Base-by-base conservation (phyloP, 1,139 yeast genomes). In the Chernovozyma aurita region DNA sequence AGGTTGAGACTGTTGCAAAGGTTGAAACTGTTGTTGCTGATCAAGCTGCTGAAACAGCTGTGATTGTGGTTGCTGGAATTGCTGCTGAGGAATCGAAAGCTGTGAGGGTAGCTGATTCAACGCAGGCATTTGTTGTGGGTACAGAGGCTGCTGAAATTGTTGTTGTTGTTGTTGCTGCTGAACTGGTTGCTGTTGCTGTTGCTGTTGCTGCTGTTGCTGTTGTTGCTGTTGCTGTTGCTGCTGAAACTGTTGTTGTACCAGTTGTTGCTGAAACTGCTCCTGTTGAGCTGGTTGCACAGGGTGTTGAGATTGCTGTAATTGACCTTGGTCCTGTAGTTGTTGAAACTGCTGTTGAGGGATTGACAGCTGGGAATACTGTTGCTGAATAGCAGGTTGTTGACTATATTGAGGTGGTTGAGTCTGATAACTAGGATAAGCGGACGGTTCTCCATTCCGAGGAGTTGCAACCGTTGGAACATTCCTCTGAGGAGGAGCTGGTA, bases 401-500 rank as follows among this genome's bases (percentile, higher is more conserved):
- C 24, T 36, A 34, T 9, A 48, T 34, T 18, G 40, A 12, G 32
- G 28, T 13, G 6, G 28, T 9, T 26, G 28, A 26, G 18, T 16
- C 12, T 6, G 20, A 26, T 6, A 15, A 11, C 13, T 21, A 13
- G 34, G 17, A 16, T 32, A 32, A 6, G 25, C 3, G 8, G 39
- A 12, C 38, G 39, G 7, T 32, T 18, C 42, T 34, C 38, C 39
- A 12, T 7, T 24, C 3, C 14, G 22, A 4, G 35, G 35, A 13
- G 16, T 42, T 3, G 17, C 45, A 30, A 33, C 33, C 2, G 59
- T 41, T 0, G 50, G 53, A 1, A 61, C 69, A 31, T 46, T 57
- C 35, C 73, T 46, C 30, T 47, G 55, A 1, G 75, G 75, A 1
- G 75, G 75, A 2, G 65, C 53, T 3, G 70, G 71, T 20, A 61